A percentile compares a stretch with the other conserved stretches of the same genome.
These are phyloP conservation scores for Trametes elegans DNA, from an alignment of 768 basidiomycete species.

Conservation along the genomic window DNA sequence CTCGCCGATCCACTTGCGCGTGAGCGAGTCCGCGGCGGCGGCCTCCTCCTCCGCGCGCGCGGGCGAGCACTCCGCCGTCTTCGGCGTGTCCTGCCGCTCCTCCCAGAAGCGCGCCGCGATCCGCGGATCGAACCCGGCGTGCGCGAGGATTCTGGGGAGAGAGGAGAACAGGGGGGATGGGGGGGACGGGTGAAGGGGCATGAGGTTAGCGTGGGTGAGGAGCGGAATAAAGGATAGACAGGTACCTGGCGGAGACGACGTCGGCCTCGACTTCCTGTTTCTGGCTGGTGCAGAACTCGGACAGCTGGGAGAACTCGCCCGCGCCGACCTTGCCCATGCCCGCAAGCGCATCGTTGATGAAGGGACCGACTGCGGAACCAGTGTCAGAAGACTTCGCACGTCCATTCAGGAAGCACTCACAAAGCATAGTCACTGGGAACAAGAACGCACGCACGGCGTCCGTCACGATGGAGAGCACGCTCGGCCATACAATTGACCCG, in stretches of 20 bases:
- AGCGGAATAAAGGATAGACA: conserved; percentile 20
- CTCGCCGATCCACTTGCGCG: conserved; percentile 40
- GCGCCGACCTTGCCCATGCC: conserved; percentile 76
- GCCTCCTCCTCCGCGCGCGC: conserved; percentile 21
- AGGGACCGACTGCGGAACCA: conserved; percentile 66
- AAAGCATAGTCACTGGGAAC: conserved; percentile 87
- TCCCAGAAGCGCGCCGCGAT: conserved; percentile 86
- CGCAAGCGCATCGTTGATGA: conserved; percentile 91
- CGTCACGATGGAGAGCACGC: conserved; percentile 68
- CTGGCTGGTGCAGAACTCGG: conserved; percentile 74
- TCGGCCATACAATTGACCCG: conserved; percentile 78
- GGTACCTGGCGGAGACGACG: conserved; percentile 80
- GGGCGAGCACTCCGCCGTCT: conserved; percentile 45
- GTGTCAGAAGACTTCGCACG: conserved; percentile 17
- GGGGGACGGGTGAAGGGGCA: not conserved
- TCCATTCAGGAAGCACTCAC: conserved; percentile 33
- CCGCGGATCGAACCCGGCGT: conserved; percentile 88
- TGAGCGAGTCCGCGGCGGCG: conserved; percentile 6
- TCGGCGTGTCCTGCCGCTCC: conserved; percentile 39
- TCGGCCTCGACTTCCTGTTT: conserved; percentile 93
- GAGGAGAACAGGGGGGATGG: not conserved
- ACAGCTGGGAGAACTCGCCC: conserved; percentile 68
- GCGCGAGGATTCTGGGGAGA: conserved; percentile 71
- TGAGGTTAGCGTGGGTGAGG: not conserved
- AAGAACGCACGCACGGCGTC: conserved; percentile 77